Evolutionary conservation across 2,329 filamentous ascomycete genomes (phyloP).

Genomic region (Colletotrichum musicola): DNA sequence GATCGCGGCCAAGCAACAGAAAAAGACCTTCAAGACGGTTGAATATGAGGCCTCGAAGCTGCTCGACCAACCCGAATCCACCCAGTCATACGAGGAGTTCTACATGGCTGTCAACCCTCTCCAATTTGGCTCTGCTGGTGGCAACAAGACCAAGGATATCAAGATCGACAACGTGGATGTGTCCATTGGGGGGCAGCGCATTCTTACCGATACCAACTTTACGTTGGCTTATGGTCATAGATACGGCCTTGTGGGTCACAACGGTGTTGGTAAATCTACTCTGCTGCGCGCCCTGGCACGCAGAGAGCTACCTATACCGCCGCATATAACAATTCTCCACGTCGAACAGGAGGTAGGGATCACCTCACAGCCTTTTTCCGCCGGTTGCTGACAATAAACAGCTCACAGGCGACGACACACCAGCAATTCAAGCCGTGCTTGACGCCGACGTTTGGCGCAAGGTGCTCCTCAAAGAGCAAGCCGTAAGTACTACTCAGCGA

Average conservation of each 20-base stretch:
- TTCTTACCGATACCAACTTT: constrained; percentile 89
- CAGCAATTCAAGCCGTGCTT: constrained; percentile 92
- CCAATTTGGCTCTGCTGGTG: constrained; percentile 79
- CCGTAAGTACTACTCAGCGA: constrained; percentile 64
- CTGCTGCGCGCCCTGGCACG: constrained; percentile 90
- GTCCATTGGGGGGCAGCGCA: constrained; percentile 88
- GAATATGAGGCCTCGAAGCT: constrained; percentile 96
- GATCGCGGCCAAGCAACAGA: constrained; percentile 97
- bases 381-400: constrained; percentile 50
- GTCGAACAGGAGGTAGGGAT: constrained; percentile 90
- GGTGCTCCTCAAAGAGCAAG: constrained; percentile 89
- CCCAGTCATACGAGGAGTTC: constrained; percentile 98
- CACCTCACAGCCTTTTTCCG: not conserved
- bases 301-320: constrained; percentile 94
- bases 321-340: constrained; percentile 98
- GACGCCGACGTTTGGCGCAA: constrained; percentile 99
- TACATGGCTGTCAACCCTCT: constrained; percentile 99
- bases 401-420: constrained; percentile 95
- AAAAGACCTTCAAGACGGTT: constrained; percentile 98
- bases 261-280: constrained; percentile 99
- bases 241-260: constrained; percentile 98
- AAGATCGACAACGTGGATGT: constrained; percentile 98
- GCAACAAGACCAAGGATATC: constrained; percentile 97
- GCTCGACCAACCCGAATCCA: constrained; percentile 83
- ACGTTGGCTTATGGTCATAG: constrained; percentile 92